Base-by-base conservation (phyloP, 306 rosid species). In the Trifolium subterraneum region DNA sequence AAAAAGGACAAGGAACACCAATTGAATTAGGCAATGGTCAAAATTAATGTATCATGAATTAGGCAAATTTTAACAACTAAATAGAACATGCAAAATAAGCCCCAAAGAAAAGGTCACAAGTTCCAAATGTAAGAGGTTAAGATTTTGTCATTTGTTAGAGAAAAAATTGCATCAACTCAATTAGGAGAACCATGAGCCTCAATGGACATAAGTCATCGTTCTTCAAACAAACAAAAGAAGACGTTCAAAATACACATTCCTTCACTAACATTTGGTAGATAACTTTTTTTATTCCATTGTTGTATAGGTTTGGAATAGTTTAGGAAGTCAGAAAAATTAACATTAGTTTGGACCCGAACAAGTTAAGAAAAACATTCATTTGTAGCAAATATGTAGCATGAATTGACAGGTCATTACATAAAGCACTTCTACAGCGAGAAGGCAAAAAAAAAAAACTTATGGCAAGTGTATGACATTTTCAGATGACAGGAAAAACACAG, bases 371-470 rank as follows among this genome's bases (percentile, higher is more conserved):
- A 55, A 39, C 20, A 70, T 54, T 63, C 47, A 20, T 68, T 36
- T 42, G 25, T 48, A 47, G 18, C 25, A 12, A 59, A 64, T 19
- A n/a, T 41, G 20, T 31, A 29, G 48, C 18, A 51, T 44, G 18
- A 64, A 65, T n/a, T 55, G 44, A 68, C 31, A 59, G 42, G 61
- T 68, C n/a, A 11, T 25, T 6, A 62, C 61, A 54, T 9, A 33
- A 70, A 70, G 77, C 48, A 68, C 51, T 23, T 68, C 74, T 25
- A 47, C 13, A 20, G 62, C 42, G 69, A 70, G 51, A 63, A 8
- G 63, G 36, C 14, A 23, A n/a, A 23, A 41, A 18, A 69, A 27
- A 56, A 4, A 42, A 11, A 1, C 7, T 29, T 29, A 29, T 29
- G 33, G 33, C 33, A 29, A 31, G 68, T 14, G 27, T 20, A 10